Evolutionary conservation across 805 yeast species (phyloP).

Genomic region (Hanseniaspora guilliermondii): DNA sequence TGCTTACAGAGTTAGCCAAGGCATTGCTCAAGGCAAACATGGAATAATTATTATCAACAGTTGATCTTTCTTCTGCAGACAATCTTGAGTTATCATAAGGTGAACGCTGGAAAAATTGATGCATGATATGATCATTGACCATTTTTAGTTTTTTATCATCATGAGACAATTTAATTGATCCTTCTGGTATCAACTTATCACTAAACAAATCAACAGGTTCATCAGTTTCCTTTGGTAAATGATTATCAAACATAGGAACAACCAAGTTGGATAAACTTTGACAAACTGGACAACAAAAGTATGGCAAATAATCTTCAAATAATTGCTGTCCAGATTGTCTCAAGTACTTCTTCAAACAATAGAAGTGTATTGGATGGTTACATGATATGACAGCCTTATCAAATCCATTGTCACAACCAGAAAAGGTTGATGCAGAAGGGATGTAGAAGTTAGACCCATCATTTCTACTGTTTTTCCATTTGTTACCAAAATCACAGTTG

Average conservation of each 20-base stretch:
- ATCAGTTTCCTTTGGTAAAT: not conserved
- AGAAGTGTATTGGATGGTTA: slow-evolving; percentile 84
- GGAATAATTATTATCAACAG: not conserved
- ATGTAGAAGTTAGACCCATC: not conserved
- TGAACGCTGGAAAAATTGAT: not conserved
- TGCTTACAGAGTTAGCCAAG: slow-evolving; percentile 41
- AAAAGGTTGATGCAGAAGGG: slow-evolving; percentile 1
- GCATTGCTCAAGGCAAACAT: slow-evolving; percentile 6
- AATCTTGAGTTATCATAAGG: not conserved
- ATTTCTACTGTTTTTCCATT: not conserved
- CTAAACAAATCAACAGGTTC: not conserved
- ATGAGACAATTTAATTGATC: not conserved
- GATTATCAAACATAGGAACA: slow-evolving; percentile 20
- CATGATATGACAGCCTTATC: slow-evolving; percentile 56
- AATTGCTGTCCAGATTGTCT: not conserved
- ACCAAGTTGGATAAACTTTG: slow-evolving; percentile 45
- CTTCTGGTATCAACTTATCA: not conserved
- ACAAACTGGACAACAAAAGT: slow-evolving; percentile 84
- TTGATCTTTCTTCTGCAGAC: not conserved
- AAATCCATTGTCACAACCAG: slow-evolving; percentile 11
- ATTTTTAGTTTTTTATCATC: not conserved
- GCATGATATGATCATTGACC: not conserved
- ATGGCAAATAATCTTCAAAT: not conserved
- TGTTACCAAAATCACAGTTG: not conserved
- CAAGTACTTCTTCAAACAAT: slow-evolving; percentile 60